Conservation (phyloP, 306 rosid species). For the Cicer bijugum region DNA sequence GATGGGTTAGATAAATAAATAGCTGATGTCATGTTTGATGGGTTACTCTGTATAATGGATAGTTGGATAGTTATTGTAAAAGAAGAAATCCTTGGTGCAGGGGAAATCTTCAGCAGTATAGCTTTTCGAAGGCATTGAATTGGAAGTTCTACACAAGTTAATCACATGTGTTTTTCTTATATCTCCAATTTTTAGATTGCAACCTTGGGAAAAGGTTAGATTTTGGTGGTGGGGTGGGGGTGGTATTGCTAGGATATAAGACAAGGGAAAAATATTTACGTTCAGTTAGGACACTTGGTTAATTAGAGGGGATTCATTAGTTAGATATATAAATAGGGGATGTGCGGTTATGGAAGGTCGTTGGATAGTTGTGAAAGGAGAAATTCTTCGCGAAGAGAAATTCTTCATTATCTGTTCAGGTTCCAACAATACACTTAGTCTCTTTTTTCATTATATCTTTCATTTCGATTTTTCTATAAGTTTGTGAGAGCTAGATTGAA, state of each 20-base stretch:
- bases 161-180: background rate
- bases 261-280: background rate
- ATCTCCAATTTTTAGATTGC: background rate
- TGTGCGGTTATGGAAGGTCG: background rate
- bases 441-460: background rate
- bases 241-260: background rate
- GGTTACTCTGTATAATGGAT: no score
- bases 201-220: background rate
- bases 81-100: background rate
- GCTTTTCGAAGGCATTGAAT: background rate
- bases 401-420: slow-evolving; percentile 1
- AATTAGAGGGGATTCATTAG: background rate
- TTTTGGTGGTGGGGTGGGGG: background rate
- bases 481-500: background rate
- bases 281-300: background rate
- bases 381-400: background rate
- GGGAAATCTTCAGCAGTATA: slow-evolving; percentile 1
- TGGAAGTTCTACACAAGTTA: background rate
- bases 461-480: background rate
- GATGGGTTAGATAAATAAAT: background rate
- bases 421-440: background rate
- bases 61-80: background rate
- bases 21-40: no score
- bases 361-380: background rate
- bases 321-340: background rate